Conservation (phyloP, 2,329 filamentous ascomycete genomes). For the Colletotrichum ledebouriae region DNA sequence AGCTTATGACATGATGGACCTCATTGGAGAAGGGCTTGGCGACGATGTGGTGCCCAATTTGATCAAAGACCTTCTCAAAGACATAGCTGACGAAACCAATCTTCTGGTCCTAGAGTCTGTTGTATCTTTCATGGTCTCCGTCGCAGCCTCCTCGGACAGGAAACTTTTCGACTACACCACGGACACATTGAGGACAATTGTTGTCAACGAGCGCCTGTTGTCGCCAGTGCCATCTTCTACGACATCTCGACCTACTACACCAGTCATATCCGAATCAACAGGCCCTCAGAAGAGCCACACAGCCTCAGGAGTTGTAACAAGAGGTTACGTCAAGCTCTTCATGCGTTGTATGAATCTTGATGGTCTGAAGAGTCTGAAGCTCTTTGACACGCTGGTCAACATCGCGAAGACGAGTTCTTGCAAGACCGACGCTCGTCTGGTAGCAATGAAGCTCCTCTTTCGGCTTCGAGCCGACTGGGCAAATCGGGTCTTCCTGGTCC, state of each 20-base stretch:
- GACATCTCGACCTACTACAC: conserved; percentile 47
- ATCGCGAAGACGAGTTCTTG: conserved; percentile 72
- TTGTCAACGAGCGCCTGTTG: conserved; percentile 62
- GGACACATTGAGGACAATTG: conserved; percentile 64
- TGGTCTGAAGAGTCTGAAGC: conserved; percentile 71
- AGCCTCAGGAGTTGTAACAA: conserved; percentile 77
- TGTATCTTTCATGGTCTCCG: conserved; percentile 73
- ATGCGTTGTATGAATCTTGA: conserved; percentile 78
- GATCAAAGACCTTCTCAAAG: conserved; percentile 71
- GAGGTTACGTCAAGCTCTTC: conserved; percentile 82
- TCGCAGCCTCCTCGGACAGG: conserved; percentile 71
- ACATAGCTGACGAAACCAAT: conserved; percentile 74
- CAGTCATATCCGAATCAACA: conserved; percentile 43
- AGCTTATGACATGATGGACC: conserved; percentile 69
- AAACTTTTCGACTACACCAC: conserved; percentile 71
- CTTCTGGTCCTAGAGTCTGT: conserved; percentile 74
- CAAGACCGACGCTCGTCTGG: conserved; percentile 78
- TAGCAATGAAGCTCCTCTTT: conserved; percentile 83
- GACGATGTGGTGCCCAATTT: conserved; percentile 71
- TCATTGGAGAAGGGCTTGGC: conserved; percentile 68
- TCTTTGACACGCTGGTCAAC: conserved; percentile 74
- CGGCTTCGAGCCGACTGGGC: conserved; percentile 86
- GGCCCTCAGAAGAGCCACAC: conserved; percentile 58
- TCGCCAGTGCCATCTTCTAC: conserved; percentile 55
- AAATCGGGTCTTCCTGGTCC: conserved; percentile 79